These are phyloP conservation scores for Prillingera fragicola DNA, from an alignment of 1,284 basidiomycete species.

Conservation along the genomic window DNA sequence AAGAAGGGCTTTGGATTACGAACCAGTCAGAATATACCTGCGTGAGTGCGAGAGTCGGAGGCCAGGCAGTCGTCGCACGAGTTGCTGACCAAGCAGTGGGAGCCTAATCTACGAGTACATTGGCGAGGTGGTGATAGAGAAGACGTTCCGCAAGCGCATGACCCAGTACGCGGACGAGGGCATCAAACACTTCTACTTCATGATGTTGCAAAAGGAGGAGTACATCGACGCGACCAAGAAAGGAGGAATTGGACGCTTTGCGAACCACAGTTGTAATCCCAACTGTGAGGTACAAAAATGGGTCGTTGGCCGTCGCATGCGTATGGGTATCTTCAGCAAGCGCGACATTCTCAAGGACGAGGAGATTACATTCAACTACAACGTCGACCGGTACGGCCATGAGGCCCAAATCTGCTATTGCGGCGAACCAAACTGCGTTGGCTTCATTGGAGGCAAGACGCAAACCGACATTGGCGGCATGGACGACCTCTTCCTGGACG, in stretches of 20 bases:
- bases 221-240: slow-evolving; percentile 98
- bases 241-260: slow-evolving; percentile 92
- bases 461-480: slow-evolving; percentile 91
- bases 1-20: slow-evolving; percentile 93
- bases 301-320: slow-evolving; percentile 84
- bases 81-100: slow-evolving; percentile 57
- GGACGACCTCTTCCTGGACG: slow-evolving; percentile 92
- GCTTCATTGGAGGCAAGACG: slow-evolving; percentile 94
- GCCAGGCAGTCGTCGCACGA: too few species aligned
- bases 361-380: slow-evolving; percentile 99
- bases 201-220: slow-evolving; percentile 99
- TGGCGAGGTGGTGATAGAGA: slow-evolving; percentile 87
- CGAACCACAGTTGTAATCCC: slow-evolving; percentile 96
- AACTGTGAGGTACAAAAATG: slow-evolving; percentile 99
- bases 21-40: slow-evolving; percentile 62
- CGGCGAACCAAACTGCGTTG: slow-evolving; percentile 92
- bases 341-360: slow-evolving; percentile 74
- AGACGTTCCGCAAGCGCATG: slow-evolving; percentile 89
- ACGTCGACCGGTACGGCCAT: slow-evolving; percentile 97
- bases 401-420: slow-evolving; percentile 94
- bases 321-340: slow-evolving; percentile 98
- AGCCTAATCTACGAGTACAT: slow-evolving; percentile 96
- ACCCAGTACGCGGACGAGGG: slow-evolving; percentile 87
- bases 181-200: slow-evolving; percentile 97
- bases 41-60: slow-evolving; percentile 54